Percentiles rank a stretch among this genome's conserved stretches.
phyloP scores from a whole-genome alignment of 371 early-diverging fungal genomes.

The Entomophthora muscae region DNA sequence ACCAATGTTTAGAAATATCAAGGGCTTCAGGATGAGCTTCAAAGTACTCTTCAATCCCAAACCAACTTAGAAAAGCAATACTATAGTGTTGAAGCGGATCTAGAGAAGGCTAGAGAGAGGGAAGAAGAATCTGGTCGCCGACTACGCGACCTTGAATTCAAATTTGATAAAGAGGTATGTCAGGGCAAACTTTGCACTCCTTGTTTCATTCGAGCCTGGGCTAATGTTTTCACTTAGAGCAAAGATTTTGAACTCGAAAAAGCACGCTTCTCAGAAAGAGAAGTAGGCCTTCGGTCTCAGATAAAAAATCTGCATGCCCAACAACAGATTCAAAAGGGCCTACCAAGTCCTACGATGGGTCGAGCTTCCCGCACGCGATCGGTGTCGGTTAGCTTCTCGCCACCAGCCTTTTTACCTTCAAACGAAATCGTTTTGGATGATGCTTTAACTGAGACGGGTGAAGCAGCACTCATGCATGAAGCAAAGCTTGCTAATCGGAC shows the following conservation, averaged over 20 bases:
- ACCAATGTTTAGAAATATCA: slow-evolving; percentile 6
- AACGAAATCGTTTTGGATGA: not conserved
- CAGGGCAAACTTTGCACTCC: too few species aligned
- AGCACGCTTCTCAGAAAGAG: not conserved
- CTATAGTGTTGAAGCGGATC: not conserved
- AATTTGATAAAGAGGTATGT: slow-evolving; percentile 2
- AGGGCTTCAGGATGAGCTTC: slow-evolving; percentile 3
- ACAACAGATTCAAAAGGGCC: not conserved
- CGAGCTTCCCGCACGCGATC: slow-evolving; percentile 3
- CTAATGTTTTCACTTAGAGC: not conserved
- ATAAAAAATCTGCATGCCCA: not conserved
- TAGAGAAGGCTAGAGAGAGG: not conserved
- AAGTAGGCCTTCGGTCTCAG: not conserved
- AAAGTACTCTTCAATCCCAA: slow-evolving; percentile 2
- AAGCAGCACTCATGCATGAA: slow-evolving; percentile 2
- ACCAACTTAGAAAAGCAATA: slow-evolving; percentile 7
- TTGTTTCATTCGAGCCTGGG: too few species aligned
- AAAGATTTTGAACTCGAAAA: slow-evolving; percentile 7
- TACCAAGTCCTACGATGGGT: not conserved
- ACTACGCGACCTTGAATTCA: not conserved
- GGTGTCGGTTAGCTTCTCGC: slow-evolving; percentile 5
- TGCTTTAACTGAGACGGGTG: not conserved
- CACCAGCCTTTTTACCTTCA: not conserved
- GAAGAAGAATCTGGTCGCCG: not conserved
- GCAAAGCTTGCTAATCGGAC: slow-evolving; percentile 6